These are phyloP conservation scores for Sporothrix curviconia DNA, from an alignment of 2,329 filamentous ascomycete genomes.

Conservation along the genomic window DNA sequence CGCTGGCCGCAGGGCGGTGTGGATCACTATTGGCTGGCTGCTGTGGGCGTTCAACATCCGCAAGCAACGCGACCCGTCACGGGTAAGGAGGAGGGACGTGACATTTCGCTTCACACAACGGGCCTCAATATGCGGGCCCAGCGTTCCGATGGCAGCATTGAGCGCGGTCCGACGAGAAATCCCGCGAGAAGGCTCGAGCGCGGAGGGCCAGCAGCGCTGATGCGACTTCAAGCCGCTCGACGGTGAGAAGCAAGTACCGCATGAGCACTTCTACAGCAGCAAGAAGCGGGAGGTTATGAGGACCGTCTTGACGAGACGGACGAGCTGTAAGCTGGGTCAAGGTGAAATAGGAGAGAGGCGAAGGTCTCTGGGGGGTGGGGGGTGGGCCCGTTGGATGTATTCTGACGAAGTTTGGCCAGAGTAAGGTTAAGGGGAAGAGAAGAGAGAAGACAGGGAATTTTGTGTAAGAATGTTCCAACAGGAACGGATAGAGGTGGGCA, in stretches of 20 bases:
- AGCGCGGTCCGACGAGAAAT: slow-evolving; percentile 41
- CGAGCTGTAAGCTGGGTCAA: slow-evolving; percentile 23
- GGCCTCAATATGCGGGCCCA: slow-evolving; percentile 52
- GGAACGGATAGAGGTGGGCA: background rate
- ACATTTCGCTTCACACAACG: slow-evolving; percentile 49
- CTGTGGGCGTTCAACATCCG: slow-evolving; percentile 52
- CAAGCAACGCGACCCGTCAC: slow-evolving; percentile 30
- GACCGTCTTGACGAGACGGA: slow-evolving; percentile 26
- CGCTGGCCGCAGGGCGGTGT: slow-evolving; percentile 53
- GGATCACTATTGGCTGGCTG: slow-evolving; percentile 50
- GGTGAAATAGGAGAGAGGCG: slow-evolving; percentile 16
- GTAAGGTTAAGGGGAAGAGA: too few species aligned
- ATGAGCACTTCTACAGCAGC: slow-evolving; percentile 47
- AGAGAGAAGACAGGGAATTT: background rate
- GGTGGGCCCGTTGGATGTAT: background rate
- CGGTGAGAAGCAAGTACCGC: slow-evolving; percentile 50
- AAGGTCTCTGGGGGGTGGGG: background rate
- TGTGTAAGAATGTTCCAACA: background rate
- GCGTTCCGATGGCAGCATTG: slow-evolving; percentile 48
- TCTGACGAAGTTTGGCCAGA: background rate
- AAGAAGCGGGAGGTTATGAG: slow-evolving; percentile 23
- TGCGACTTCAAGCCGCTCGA: slow-evolving; percentile 45
- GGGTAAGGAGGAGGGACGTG: slow-evolving; percentile 40
- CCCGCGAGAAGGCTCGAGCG: slow-evolving; percentile 43
- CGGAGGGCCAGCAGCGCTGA: slow-evolving; percentile 47